Base-by-base conservation (phyloP, 306 rosid genomes). In the Cicer pinnatifidum region DNA sequence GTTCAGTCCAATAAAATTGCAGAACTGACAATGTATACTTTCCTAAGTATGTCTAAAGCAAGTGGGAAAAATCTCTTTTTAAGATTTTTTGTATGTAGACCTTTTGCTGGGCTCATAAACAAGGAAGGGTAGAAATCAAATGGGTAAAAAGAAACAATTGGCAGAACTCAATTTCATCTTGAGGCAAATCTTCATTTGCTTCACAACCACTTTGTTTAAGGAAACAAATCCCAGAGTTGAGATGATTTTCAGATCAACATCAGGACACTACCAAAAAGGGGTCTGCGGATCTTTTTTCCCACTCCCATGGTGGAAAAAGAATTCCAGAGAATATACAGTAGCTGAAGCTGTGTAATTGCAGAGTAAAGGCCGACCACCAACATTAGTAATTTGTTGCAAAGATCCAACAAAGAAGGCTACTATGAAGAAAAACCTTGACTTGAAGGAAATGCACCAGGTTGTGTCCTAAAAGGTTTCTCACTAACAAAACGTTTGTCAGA, bases 21-120 rank as follows among this genome's bases (percentile, higher is more conserved):
- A 86, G 91, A 94, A 87, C 87, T 84, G 90, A 82, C 90, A 80
- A 88, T 88, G 90, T 92, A 90, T 94, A 92, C 15, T 88, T 90
- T 76, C 86, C 78, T 76, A 61, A 81, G 87, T 86, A 84, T 86
- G 88, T 84, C 84, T 87, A 82, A 76, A 72, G 83, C 76, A 74
- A 75, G 82, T 62, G 54, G 82, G 84, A 71, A 78, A 65, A 83
- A 74, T 75, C 57, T 59, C 70, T 78, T 78, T 64, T 77, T 79
- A 69, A 40, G 68, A 51, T 72, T 78, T 82, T 75, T 56, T 57
- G 92, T 92, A 85, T 87, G 87, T 85, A 70, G 84, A 84, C 88
- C 75, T 76, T 80, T 81, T 82, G 76, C 82, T 79, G 1, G 85
- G 85, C 92, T 86, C 91, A 78, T 81, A 90, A 86, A 78, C 71